These are phyloP conservation scores for Rubia tinctorum DNA, from an alignment of 305 asterid species.

Conservation along the genomic window DNA sequence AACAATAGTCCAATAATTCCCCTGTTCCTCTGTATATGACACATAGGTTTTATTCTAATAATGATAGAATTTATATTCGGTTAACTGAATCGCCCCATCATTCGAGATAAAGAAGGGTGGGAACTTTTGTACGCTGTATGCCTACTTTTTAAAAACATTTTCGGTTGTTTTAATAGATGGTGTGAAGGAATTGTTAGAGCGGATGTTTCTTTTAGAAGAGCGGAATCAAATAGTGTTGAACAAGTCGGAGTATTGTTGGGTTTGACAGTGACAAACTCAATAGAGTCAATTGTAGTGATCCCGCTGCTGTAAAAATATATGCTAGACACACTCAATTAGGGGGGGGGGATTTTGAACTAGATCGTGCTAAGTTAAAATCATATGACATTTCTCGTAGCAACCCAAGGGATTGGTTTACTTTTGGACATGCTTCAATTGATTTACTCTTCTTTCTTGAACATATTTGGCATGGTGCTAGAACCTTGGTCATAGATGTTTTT, in stretches of 20 bases:
- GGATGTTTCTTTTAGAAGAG: background rate
- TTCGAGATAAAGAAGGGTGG: no score
- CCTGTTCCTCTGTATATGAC: no score
- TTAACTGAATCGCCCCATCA: no score
- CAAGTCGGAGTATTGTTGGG: background rate
- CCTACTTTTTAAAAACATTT: no score
- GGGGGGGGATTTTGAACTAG: background rate
- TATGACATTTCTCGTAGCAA: no score
- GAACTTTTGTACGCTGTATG: no score
- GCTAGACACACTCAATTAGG: background rate
- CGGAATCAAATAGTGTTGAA: background rate
- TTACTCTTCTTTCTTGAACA: background rate
- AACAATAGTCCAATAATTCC: no score
- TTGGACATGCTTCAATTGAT: background rate
- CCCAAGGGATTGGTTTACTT: background rate
- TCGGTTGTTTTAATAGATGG: background rate
- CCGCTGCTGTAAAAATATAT: background rate
- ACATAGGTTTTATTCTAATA: no score
- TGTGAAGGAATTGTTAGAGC: background rate
- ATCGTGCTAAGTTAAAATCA: background rate
- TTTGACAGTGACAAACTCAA: background rate
- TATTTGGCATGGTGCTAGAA: no score
- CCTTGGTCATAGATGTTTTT: no score
- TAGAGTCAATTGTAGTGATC: background rate
- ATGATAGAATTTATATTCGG: no score